A percentile compares a stretch with the other conserved stretches of the same genome.
Evolutionary conservation across 371 early-diverging fungal genomes (phyloP).

Genomic region (Actinomucor elegans): DNA sequence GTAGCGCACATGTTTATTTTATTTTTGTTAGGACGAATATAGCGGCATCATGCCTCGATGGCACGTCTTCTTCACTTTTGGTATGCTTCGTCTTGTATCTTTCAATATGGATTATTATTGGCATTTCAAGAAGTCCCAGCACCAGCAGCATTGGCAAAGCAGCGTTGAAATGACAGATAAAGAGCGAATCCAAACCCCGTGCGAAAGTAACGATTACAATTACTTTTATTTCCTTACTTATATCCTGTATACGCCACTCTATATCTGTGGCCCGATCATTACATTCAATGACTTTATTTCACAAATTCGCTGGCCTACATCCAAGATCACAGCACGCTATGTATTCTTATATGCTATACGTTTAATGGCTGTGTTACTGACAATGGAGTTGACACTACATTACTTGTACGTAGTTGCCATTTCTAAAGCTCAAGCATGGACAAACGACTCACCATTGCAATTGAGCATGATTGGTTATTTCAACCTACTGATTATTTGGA

Average conservation of each 20-base stretch:
- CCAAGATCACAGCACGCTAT: conserved; percentile 35
- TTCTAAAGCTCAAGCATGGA: conserved; percentile 79
- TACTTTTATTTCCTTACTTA: conserved; percentile 78
- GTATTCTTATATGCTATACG: conserved; percentile 49
- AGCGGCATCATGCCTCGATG: conserved; percentile 74
- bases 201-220: conserved; percentile 66
- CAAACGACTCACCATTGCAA: conserved; percentile 67
- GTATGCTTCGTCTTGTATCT: conserved; percentile 86
- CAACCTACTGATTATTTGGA: conserved; percentile 87
- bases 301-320: conserved; percentile 67
- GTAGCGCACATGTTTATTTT: no score
- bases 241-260: conserved; percentile 86
- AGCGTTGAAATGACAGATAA: conserved; percentile 43
- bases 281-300: conserved; percentile 89
- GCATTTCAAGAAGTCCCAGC: conserved; percentile 25
- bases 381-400: conserved; percentile 87
- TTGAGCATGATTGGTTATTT: conserved; percentile 81
- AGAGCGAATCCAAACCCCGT: conserved; percentile 61
- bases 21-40: neutral
- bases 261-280: conserved; percentile 94
- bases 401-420: conserved; percentile 85
- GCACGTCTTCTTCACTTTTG: conserved; percentile 90
- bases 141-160: conserved; percentile 20
- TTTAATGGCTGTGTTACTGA: conserved; percentile 49
- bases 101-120: conserved; percentile 93